A percentile compares a stretch with the other conserved stretches of the same genome.
These are phyloP conservation scores for Fraxinus excelsior DNA, from an alignment of 257 asterid genomes.

Conservation along the genomic window DNA sequence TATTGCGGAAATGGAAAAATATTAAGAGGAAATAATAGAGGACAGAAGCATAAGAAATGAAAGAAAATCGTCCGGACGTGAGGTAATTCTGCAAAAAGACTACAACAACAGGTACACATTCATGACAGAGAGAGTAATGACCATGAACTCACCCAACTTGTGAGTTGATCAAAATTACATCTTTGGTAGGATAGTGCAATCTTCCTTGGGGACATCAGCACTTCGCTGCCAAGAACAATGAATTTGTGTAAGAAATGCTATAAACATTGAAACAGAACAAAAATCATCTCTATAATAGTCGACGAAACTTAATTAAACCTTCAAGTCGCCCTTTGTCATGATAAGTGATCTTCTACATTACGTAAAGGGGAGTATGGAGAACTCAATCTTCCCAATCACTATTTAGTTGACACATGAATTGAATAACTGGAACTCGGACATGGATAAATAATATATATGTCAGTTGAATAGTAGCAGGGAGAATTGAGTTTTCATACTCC, in stretches of 20 bases:
- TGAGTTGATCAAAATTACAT: constrained; percentile 28
- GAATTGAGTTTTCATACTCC: no score
- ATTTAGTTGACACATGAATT: no score
- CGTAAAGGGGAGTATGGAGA: not conserved
- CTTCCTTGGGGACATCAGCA: constrained; percentile 54
- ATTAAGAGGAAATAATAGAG: not conserved
- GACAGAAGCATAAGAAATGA: not conserved
- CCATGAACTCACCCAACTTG: not conserved
- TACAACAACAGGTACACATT: not conserved
- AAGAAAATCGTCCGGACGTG: not conserved
- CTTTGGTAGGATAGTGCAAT: constrained; percentile 69
- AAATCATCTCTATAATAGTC: not conserved
- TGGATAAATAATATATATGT: no score
- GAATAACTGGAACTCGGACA: no score
- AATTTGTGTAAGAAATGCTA: not conserved
- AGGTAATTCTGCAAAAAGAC: constrained; percentile 7
- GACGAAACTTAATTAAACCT: no score
- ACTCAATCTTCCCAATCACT: no score
- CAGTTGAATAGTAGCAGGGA: no score
- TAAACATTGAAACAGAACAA: not conserved
- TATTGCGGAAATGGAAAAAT: not conserved
- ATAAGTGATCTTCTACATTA: not conserved
- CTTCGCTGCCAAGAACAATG: constrained; percentile 53
- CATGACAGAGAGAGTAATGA: not conserved
- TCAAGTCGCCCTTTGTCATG: not conserved